Conservation (phyloP, 495 filamentous ascomycete genomes). For the Penicillium turbatum region DNA sequence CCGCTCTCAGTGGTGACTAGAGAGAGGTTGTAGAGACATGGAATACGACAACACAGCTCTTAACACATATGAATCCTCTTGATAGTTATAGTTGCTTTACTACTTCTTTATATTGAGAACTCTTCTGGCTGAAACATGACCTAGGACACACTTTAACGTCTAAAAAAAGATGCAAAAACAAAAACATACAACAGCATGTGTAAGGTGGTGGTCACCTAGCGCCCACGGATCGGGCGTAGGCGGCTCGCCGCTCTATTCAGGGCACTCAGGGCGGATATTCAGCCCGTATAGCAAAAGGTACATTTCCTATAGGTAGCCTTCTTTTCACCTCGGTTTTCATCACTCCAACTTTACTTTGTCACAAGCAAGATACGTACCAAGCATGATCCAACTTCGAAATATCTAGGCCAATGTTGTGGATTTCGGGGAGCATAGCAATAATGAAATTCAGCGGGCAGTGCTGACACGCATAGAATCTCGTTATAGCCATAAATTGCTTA, state of each 20-base stretch:
- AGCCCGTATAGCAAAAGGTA: neutral
- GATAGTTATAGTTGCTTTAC: too few species aligned
- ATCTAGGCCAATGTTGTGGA: neutral
- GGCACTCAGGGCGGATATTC: conserved; percentile 6
- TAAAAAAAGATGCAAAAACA: neutral
- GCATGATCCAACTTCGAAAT: neutral
- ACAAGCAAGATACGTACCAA: neutral
- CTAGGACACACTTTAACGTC: too few species aligned
- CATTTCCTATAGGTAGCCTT: neutral
- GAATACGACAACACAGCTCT: too few species aligned
- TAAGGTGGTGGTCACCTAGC: conserved; percentile 10
- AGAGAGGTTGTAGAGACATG: too few species aligned
- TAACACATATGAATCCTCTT: too few species aligned
- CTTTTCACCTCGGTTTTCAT: neutral
- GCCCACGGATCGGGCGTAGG: conserved; percentile 6
- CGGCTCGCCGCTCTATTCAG: conserved; percentile 7
- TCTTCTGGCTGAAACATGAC: too few species aligned
- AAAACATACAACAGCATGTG: conserved; percentile 4
- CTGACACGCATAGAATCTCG: too few species aligned
- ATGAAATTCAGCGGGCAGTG: too few species aligned
- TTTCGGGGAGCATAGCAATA: neutral
- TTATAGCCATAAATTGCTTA: too few species aligned
- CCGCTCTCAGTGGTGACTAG: too few species aligned
- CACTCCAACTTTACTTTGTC: neutral
- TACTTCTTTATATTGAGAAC: too few species aligned